phyloP scores from a whole-genome alignment of 768 basidiomycete genomes.

The Lentinus tigrinus region DNA sequence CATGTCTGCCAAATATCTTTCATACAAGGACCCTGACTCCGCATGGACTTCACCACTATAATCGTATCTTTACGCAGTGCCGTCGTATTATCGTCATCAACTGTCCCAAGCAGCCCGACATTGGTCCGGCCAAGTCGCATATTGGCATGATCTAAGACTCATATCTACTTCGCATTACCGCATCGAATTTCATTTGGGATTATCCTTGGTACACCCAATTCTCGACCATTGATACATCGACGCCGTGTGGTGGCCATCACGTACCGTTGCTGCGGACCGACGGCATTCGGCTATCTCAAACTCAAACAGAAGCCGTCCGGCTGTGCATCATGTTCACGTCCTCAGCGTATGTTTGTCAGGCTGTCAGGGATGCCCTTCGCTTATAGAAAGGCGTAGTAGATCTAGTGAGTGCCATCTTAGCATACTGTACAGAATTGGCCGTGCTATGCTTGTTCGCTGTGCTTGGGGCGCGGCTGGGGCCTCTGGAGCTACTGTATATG shows the following conservation, averaged over 20 bases:
- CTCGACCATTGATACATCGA: background rate
- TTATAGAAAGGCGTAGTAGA: no score
- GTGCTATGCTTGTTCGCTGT: background rate
- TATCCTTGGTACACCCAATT: background rate
- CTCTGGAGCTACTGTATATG: no score
- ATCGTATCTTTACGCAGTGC: background rate
- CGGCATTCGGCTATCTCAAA: background rate
- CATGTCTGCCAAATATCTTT: constrained; percentile 5
- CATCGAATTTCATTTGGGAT: background rate
- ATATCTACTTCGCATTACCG: background rate
- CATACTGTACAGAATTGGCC: background rate
- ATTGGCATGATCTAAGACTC: background rate
- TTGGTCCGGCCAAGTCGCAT: background rate
- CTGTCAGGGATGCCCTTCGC: background rate
- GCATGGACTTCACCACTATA: background rate
- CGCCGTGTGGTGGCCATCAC: background rate
- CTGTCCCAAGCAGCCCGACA: constrained; percentile 10
- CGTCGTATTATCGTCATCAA: background rate
- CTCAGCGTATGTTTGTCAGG: background rate
- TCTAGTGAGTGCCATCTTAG: no score
- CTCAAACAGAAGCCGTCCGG: background rate
- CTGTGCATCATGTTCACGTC: background rate
- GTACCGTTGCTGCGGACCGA: background rate
- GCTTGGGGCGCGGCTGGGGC: background rate
- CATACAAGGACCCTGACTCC: background rate